Base-by-base conservation (phyloP, 1,139 yeast species). In the Insectozyma bohioensis region DNA sequence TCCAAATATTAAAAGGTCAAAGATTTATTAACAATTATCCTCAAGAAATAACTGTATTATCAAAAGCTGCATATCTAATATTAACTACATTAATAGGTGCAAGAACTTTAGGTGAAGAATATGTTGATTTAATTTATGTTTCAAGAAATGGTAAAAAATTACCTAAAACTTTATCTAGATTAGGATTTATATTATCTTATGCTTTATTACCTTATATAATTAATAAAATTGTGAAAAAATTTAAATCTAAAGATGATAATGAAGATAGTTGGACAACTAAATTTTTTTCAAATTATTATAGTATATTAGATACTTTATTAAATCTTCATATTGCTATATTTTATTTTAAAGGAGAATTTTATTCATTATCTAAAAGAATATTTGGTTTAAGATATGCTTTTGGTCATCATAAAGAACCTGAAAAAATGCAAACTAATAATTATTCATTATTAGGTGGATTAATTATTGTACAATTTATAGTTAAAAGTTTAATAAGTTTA, bases 71-170 rank as follows among this genome's bases (percentile, higher is more conserved):
- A 1, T 88, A 90, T 49, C 63, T 86, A 17, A 63, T 70, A 2
- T 61, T 86, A 23, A 90, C 97, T 0, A 87, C 96, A 0, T 56
- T 84, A 11, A 42, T 77, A 4, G 92, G 94, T 0, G 78, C 86
- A 4, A 67, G 94, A 36, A 90, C 97, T 0, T 62, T 90, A 20
- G 98, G 98, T 0, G 97, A 90, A 54, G 97, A 92, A 57, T 90
- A 90, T 55, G 92, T 90, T 12, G 96, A 90, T 56, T 63, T 90
- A 37, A 64, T 83, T 12, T 86, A 87, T 49, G 85, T 85, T 5
- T 70, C 54, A 38, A 66, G 69, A 38, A 59, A 57, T 33, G 86
- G 80, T 1, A 63, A 48, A 16, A 49, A 62, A 18, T 55, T 82
- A n/a, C 84, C 86, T 2, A 63, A 58, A 24, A 20, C 64, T 1